Percentiles rank a stretch among this genome's conserved stretches.
phyloP scores from a whole-genome alignment of 768 basidiomycete genomes.

The Trichaptum fuscoviolaceum region DNA sequence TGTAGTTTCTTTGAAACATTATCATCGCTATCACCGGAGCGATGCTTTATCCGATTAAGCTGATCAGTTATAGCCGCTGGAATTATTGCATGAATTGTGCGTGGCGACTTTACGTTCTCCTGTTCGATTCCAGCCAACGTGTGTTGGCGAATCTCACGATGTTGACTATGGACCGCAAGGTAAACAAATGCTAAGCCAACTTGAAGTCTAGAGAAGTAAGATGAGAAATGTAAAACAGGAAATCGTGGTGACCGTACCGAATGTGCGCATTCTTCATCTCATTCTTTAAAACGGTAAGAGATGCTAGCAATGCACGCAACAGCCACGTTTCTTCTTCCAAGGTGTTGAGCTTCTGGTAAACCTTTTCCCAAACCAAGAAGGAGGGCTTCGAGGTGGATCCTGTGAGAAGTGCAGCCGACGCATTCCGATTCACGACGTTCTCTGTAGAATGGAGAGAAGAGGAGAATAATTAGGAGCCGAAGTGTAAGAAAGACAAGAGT shows the following conservation, averaged over 20 bases:
- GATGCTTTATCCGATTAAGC: constrained; percentile 34
- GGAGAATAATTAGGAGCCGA: constrained; percentile 10
- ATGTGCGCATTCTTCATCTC: constrained; percentile 54
- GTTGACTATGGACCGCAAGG: constrained; percentile 55
- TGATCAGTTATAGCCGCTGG: constrained; percentile 52
- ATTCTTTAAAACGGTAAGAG: constrained; percentile 38
- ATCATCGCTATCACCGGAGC: constrained; percentile 31
- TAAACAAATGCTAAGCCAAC: constrained; percentile 66
- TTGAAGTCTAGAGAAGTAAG: constrained; percentile 37
- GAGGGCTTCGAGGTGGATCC: constrained; percentile 62
- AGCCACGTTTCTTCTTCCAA: constrained; percentile 72
- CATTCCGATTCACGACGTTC: constrained; percentile 43
- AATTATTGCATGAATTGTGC: constrained; percentile 46
- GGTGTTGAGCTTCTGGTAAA: constrained; percentile 66
- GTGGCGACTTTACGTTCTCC: constrained; percentile 36
- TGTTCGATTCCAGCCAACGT: constrained; percentile 38
- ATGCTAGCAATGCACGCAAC: constrained; percentile 54
- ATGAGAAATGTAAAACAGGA: constrained; percentile 4
- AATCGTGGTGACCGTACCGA: constrained; percentile 34
- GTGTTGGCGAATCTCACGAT: constrained; percentile 47
- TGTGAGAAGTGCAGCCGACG: constrained; percentile 41
- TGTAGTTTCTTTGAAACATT: constrained; percentile 45
- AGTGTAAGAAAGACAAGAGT: constrained; percentile 11
- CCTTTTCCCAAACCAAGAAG: constrained; percentile 85
- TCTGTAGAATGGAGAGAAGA: constrained; percentile 28